phyloP scores from a whole-genome alignment of 1,284 basidiomycete genomes.

The Peniophora sp. region DNA sequence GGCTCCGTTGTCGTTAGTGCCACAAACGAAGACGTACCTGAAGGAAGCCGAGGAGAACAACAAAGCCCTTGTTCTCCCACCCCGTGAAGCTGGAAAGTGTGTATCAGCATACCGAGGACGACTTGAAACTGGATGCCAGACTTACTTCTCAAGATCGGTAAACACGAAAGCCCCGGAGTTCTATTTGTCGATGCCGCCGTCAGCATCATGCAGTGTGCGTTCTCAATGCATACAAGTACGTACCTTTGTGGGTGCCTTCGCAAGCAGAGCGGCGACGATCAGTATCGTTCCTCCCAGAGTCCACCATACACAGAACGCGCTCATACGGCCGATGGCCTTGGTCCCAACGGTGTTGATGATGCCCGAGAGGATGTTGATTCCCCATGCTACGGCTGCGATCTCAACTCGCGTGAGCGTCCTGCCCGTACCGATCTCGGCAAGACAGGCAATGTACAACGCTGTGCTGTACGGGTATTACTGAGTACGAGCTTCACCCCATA shows the following conservation, averaged over 20 bases:
- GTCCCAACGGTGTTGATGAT: conserved; percentile 47
- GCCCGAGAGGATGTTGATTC: conserved; percentile 46
- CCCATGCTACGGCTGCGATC: conserved; percentile 50
- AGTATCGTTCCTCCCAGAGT: conserved; percentile 53
- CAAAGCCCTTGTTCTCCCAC: conserved; percentile 45
- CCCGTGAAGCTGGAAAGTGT: conserved; percentile 41
- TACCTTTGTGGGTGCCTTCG: conserved; percentile 48
- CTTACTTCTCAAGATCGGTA: conserved; percentile 48
- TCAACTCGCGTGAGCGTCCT: conserved; percentile 39
- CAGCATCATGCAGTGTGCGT: neutral
- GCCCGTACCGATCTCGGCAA: conserved; percentile 42
- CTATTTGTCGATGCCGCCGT: conserved; percentile 17
- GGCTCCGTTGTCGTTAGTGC: too few species aligned
- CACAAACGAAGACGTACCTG: conserved; percentile 31
- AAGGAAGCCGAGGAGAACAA: conserved; percentile 52
- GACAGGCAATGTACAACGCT: conserved; percentile 46
- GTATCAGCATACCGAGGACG: neutral
- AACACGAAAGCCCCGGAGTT: conserved; percentile 49
- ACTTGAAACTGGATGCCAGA: neutral
- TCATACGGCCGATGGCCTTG: conserved; percentile 49
- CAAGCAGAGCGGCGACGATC: conserved; percentile 45
- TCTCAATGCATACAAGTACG: conserved; percentile 1
- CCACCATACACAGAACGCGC: conserved; percentile 54
- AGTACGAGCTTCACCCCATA: neutral
- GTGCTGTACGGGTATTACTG: conserved; percentile 23